Evolutionary conservation across 768 basidiomycete genomes (phyloP), one percentile per base, ranked within the genome.

Genomic region (Naganishia friedmannii): DNA sequence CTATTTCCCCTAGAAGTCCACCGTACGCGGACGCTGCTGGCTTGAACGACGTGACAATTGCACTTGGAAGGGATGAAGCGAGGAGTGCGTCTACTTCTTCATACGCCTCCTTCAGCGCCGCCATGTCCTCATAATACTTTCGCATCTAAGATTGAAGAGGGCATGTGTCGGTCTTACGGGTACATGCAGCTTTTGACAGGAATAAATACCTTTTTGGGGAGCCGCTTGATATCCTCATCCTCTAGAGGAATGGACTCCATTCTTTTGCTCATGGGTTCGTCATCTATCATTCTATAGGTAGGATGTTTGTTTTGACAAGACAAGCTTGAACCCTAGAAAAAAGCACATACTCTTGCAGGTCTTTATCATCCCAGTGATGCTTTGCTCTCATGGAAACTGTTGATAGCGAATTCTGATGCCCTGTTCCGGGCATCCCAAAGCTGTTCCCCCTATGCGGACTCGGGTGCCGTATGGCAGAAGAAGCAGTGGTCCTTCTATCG

Each of bases 41-140:
- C 29, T 66, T 37, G 70, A 76, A 80, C 1, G 79, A 78, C 3
- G 70, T 68, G 6, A 75, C 79, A 54, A 80, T 79, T 15, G 70
- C 72, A 9, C 65, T 67, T 1, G 79, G 79, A 17, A 80, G 60
- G 29, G 75, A 72, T 6, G 78, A 78, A 8, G 77, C 73, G 8
- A 80, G 73, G 12, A 80, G 66, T 15, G 39, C 53, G 46, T 80
- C 79, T 6, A 79, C 79, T 71, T 80, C 79, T 23, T 60, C 10
- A 57, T 80, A 80, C 39, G 78, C 76, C 6, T 73, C 72, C 9
- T 72, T 54, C 2, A 80, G 56, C 0, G 65, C 60, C 1, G 79
- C 73, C 42, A 80, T 69, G 53, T 80, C 51, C 45, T 74, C 58
- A 56, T 80, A 80, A 58, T 80, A 80, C 37, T 72, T 72, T 45